Evolutionary conservation across 192 early-diverging fungal species (phyloP).

Genomic region (Ramicandelaber brevisporus): DNA sequence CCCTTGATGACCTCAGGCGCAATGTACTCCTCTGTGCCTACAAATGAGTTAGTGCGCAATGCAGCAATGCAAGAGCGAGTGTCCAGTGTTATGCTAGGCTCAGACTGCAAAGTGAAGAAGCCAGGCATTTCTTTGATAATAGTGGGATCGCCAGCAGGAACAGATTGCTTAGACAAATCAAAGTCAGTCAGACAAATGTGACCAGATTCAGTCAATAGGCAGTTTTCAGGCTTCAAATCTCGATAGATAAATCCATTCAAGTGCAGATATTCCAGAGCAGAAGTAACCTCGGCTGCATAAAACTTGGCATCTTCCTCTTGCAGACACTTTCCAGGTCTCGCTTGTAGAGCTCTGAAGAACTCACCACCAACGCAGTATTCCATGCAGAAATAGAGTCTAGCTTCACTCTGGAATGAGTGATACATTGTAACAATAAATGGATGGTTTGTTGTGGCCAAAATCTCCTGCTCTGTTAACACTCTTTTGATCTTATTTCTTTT

Average conservation of each 20-base stretch:
- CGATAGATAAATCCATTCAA: conserved; percentile 91
- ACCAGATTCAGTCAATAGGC: conserved; percentile 78
- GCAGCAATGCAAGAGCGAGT: conserved; percentile 69
- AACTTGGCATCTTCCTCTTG: conserved; percentile 78
- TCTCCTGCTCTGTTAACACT: conserved; percentile 90
- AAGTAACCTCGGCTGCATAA: conserved; percentile 91
- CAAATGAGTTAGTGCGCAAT: conserved; percentile 89
- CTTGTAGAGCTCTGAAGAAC: conserved; percentile 72
- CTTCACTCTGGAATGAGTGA: conserved; percentile 69
- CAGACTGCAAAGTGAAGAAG: conserved; percentile 8
- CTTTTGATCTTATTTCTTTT: conserved; percentile 96
- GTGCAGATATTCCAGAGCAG: conserved; percentile 88
- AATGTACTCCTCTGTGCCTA: conserved; percentile 98
- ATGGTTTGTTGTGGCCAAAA: conserved; percentile 62
- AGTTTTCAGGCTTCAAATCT: conserved; percentile 96
- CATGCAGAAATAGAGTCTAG: conserved; percentile 70
- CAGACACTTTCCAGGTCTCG: conserved; percentile 65
- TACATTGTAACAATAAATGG: conserved; percentile 81
- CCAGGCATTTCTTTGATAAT: conserved; percentile 29
- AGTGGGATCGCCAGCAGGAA: conserved; percentile 44
- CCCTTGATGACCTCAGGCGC: conserved; percentile 96
- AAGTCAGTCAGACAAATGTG: conserved; percentile 99
- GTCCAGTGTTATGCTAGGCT: conserved; percentile 45
- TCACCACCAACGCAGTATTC: conserved; percentile 77
- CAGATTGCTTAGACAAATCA: conserved; percentile 88